Evolutionary conservation across 371 early-diverging fungal species (phyloP).

Genomic region (Thermomucor indicae-seudaticae): DNA sequence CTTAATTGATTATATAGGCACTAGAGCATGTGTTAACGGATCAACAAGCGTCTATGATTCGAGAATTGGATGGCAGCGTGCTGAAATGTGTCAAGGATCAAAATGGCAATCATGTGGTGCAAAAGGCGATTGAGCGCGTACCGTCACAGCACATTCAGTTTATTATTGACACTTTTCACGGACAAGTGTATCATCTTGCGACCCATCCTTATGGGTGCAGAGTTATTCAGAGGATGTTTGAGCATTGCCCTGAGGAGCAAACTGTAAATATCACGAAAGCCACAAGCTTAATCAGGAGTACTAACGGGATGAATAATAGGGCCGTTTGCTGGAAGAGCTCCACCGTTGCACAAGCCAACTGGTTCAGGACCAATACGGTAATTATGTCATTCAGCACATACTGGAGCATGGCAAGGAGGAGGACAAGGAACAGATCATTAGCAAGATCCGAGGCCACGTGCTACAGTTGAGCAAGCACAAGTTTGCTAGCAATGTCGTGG

Average conservation of each 20-base stretch:
- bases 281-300: no score
- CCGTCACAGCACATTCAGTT: conserved; percentile 90
- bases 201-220: conserved; percentile 99
- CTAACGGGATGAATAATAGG: no score
- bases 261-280: conserved; percentile 57
- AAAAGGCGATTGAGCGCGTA: conserved; percentile 98
- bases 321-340: conserved; percentile 86
- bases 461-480: conserved; percentile 94
- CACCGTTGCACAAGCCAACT: conserved; percentile 86
- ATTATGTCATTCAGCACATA: conserved; percentile 99
- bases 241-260: conserved; percentile 88
- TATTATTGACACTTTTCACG: conserved; percentile 97
- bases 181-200: conserved; percentile 93
- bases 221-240: conserved; percentile 99
- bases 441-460: conserved; percentile 89
- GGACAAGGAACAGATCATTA: conserved; percentile 83
- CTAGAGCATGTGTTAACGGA: conserved; percentile 89
- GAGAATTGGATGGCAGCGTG: conserved; percentile 92
- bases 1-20: conserved; percentile 35
- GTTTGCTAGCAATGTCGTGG: conserved; percentile 99
- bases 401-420: conserved; percentile 89
- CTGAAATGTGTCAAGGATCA: conserved; percentile 99
- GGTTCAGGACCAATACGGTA: conserved; percentile 99
- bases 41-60: conserved; percentile 87
- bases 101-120: conserved; percentile 99